phyloP scores from a whole-genome alignment of 2,329 filamentous ascomycete species.

The Ophiostoma triangulosporum region DNA sequence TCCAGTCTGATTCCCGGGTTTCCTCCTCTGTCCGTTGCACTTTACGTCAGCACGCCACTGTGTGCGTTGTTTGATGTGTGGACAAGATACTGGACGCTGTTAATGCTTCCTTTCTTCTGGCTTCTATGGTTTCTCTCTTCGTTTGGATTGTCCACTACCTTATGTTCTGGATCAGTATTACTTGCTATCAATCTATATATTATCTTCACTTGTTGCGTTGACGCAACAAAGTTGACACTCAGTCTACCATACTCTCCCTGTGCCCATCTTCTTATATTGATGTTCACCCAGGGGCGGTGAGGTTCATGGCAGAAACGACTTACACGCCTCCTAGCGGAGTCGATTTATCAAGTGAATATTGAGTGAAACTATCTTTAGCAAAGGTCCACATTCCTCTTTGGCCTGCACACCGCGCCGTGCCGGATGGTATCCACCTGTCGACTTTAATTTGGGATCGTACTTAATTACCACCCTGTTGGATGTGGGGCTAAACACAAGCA shows the following conservation, averaged over 20 bases:
- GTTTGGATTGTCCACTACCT: not conserved
- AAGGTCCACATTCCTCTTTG: not conserved
- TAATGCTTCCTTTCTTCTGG: not conserved
- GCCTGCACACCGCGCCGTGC: not conserved
- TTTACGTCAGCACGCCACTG: not conserved
- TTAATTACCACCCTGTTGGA: not conserved
- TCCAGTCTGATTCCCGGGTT: too few relatives aligned
- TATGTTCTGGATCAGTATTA: not conserved
- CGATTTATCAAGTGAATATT: not conserved
- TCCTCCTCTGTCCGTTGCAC: too few relatives aligned
- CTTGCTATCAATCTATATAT: not conserved
- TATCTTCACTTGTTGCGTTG: not conserved
- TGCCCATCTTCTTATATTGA: not conserved
- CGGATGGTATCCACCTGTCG: not conserved
- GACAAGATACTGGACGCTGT: not conserved
- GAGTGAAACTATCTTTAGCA: not conserved
- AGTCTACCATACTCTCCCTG: too few relatives aligned
- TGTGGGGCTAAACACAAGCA: not conserved
- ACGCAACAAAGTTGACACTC: not conserved
- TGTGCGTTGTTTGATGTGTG: not conserved
- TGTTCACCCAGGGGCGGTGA: slow-evolving; percentile 1
- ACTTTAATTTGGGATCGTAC: not conserved
- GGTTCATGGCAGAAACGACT: slow-evolving; percentile 5
- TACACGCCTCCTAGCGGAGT: not conserved
- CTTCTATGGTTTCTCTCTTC: not conserved